phyloP scores from a whole-genome alignment of 352 stramenopile species.

The Globisporangium spinosum region DNA sequence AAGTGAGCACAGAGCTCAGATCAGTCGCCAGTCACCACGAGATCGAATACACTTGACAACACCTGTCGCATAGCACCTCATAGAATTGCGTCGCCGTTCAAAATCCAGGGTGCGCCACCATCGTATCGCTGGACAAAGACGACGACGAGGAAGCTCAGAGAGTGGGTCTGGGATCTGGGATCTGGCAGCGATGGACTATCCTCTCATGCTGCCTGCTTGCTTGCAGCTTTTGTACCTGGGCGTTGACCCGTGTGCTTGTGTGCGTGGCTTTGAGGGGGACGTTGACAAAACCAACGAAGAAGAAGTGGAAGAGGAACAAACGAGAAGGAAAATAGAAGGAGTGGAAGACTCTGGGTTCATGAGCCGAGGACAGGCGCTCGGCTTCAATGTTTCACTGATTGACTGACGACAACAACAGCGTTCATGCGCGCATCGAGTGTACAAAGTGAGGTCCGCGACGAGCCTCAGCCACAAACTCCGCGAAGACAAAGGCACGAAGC shows the following conservation, averaged over 20 bases:
- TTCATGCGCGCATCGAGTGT: not conserved
- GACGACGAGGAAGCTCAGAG: not conserved
- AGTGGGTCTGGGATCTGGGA: not conserved
- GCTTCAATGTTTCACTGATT: not conserved
- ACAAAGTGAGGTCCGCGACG: not conserved
- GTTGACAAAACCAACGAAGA: too few relatives aligned
- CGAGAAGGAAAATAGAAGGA: not conserved
- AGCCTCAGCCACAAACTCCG: too few relatives aligned
- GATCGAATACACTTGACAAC: not conserved
- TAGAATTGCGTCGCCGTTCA: not conserved
- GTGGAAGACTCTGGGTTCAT: not conserved
- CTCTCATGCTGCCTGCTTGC: too few relatives aligned
- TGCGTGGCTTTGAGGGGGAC: too few relatives aligned
- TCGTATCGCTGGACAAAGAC: not conserved
- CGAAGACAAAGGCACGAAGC: too few relatives aligned
- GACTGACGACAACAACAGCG: not conserved
- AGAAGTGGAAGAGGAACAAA: not conserved
- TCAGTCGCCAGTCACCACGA: not conserved
- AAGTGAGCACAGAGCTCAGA: not conserved
- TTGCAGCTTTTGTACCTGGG: too few relatives aligned
- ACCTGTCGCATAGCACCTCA: not conserved
- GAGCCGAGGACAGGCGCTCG: not conserved
- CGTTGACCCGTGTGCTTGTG: too few relatives aligned
- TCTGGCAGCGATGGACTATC: not conserved
- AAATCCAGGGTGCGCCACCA: not conserved